A percentile compares a stretch with the other conserved stretches of the same genome.
phyloP scores from a whole-genome alignment of 805 yeast species.

The Nakazawaea molendinolei region DNA sequence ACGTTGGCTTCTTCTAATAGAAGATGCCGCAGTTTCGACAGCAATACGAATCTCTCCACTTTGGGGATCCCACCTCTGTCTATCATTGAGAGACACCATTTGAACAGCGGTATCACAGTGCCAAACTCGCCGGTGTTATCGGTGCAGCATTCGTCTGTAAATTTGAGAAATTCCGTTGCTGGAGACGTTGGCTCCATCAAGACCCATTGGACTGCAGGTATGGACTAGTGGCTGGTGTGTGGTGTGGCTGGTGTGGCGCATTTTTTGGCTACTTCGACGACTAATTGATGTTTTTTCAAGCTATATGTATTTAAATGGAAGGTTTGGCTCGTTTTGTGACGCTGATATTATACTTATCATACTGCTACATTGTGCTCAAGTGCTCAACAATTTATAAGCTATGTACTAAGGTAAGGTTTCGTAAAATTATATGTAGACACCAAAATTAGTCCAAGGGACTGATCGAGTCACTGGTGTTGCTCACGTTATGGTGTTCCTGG shows the following conservation, averaged over 20 bases:
- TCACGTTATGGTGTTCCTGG: conserved; percentile 5
- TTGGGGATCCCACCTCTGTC: conserved; percentile 73
- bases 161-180: conserved; percentile 1
- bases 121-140: conserved; percentile 6
- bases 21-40: conserved; percentile 28
- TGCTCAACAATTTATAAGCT: no score
- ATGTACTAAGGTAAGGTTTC: neutral
- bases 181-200: conserved; percentile 6
- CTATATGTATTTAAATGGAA: no score
- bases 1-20: conserved; percentile 29
- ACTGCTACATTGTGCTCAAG: no score
- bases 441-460: conserved; percentile 17
- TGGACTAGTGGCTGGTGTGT: no score
- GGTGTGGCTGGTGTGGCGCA: no score
- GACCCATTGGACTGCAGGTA: conserved; percentile 8
- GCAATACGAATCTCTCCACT: conserved; percentile 54
- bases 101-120: conserved; percentile 1
- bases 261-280: no score
- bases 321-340: no score
- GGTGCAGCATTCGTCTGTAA: no score
- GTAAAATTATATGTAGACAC: neutral
- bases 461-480: conserved; percentile 21
- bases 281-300: no score
- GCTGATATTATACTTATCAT: no score
- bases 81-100: conserved; percentile 42